Evolutionary conservation across 2,329 filamentous ascomycete genomes (phyloP), one percentile per base, ranked within the genome.

Genomic region (Arachnopeziza araneosa): DNA sequence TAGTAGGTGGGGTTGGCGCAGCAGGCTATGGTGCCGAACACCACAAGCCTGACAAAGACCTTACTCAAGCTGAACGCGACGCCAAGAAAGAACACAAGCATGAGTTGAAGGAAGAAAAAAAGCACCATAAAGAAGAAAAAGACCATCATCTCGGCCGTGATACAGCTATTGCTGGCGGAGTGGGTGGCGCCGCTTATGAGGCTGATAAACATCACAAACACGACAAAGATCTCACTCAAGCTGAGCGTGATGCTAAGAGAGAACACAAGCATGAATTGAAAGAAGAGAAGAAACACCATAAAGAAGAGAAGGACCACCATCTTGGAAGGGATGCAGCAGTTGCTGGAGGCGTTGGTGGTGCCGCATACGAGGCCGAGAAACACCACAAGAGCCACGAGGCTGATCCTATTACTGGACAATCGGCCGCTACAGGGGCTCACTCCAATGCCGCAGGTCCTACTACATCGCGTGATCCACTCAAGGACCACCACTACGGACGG

Each of bases 381-480:
- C 64, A 65, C 56, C 59, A 67, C n/a, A 60, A 64, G 14, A 56
- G 55, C 36, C 58, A 66, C 21, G 62, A 65, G 54, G 60, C 64
- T 49, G 32, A 57, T 23, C 6, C 36, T 17, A 14, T 44, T 44
- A 19, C 36, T 19, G 36, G 36, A 44, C 10, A 44, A 4, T 17
- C 36, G 17, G 12, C 36, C 12, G 17, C 36, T 7, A 32, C 30
- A 7, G 30, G 30, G 14, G 30, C 30, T 14, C 30, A 32, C 14
- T 32, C 30, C 14, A 32, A 7, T 14, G 14, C 30, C 12, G 36
- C 17, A 44, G 75, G 76, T 56, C 74, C 75, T 24, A 64, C 69
- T 36, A 69, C 73, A 22, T 73, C 76, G 58, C 79, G 76, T 49
- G 56, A 44, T 50, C 56, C 24, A 48, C 59, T 59, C 4, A 60